Percentiles rank a stretch among this genome's conserved stretches.
phyloP scores from a whole-genome alignment of 2,329 filamentous ascomycete species.

The Cryphonectria naterciae region DNA sequence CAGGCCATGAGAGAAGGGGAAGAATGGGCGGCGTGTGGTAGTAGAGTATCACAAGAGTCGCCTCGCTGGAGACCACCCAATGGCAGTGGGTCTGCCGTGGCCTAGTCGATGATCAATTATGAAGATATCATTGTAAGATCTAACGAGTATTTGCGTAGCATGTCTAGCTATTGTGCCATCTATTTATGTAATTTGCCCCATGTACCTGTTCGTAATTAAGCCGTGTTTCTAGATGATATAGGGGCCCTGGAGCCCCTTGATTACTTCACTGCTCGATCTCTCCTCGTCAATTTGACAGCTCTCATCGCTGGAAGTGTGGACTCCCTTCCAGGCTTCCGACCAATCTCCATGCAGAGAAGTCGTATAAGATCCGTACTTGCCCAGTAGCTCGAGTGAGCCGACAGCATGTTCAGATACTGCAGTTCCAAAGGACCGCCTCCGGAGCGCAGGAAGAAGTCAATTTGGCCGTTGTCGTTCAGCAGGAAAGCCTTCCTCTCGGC shows the following conservation, averaged over 20 bases:
- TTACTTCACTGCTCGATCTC: conserved; percentile 24
- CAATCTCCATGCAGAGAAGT: conserved; percentile 86
- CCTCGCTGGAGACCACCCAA: background rate
- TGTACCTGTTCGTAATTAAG: background rate
- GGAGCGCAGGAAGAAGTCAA: conserved; percentile 86
- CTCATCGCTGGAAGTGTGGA: conserved; percentile 61
- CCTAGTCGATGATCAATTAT: background rate
- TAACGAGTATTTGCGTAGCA: background rate
- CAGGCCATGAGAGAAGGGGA: no score
- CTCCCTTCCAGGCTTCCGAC: conserved; percentile 70
- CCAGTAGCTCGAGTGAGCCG: conserved; percentile 96
- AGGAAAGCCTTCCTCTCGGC: conserved; percentile 86
- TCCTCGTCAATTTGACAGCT: conserved; percentile 57
- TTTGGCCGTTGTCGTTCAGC: conserved; percentile 94
- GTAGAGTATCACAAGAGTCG: no score
- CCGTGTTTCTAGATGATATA: background rate
- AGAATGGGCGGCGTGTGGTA: no score
- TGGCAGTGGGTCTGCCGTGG: background rate
- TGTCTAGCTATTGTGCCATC: background rate
- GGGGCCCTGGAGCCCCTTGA: background rate
- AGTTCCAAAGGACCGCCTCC: conserved; percentile 88
- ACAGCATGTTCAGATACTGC: conserved; percentile 96
- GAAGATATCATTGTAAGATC: background rate
- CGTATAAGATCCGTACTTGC: conserved; percentile 83
- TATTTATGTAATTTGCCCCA: background rate